phyloP scores from a whole-genome alignment of 1,284 basidiomycete genomes.

The Takashimella koratensis region DNA sequence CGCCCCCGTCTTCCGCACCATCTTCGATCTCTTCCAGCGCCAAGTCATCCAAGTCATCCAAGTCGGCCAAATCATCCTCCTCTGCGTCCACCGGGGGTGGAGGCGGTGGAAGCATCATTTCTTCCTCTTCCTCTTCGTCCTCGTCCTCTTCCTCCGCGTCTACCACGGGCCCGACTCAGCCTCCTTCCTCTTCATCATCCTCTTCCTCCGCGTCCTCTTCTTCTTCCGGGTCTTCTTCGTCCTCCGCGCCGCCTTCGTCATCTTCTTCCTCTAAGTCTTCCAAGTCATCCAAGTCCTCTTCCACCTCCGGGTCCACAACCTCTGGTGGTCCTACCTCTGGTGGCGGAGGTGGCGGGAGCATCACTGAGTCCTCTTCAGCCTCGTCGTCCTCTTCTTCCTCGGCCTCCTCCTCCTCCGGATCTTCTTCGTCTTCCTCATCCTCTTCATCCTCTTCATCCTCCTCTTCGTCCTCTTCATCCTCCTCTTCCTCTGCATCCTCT shows the following conservation, averaged over 20 bases:
- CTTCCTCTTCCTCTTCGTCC: too few relatives aligned
- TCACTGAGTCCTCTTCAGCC: background rate
- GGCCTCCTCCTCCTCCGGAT: background rate
- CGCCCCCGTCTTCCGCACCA: too few relatives aligned
- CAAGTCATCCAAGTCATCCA: too few relatives aligned
- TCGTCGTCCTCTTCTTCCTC: background rate
- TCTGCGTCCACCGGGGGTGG: too few relatives aligned
- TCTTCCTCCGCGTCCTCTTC: conserved; percentile 31
- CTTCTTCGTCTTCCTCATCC: background rate
- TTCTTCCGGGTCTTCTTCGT: conserved; percentile 28
- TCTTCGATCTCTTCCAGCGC: too few relatives aligned
- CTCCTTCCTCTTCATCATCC: too few relatives aligned
- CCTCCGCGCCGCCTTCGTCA: conserved; percentile 25
- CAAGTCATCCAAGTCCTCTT: conserved; percentile 2
- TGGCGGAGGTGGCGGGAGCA: background rate
- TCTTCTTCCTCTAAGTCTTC: background rate
- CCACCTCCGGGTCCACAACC: background rate
- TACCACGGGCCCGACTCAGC: too few relatives aligned
- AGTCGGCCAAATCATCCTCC: too few relatives aligned
- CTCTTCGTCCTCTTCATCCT: conserved; percentile 23
- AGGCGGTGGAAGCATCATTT: too few relatives aligned
- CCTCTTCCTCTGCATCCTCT: conserved; percentile 10
- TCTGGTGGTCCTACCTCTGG: background rate
- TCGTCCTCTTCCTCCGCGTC: too few relatives aligned
- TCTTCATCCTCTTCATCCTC: conserved; percentile 3